Conservation (phyloP, 257 asterid species). For the Henckelia pumila region DNA sequence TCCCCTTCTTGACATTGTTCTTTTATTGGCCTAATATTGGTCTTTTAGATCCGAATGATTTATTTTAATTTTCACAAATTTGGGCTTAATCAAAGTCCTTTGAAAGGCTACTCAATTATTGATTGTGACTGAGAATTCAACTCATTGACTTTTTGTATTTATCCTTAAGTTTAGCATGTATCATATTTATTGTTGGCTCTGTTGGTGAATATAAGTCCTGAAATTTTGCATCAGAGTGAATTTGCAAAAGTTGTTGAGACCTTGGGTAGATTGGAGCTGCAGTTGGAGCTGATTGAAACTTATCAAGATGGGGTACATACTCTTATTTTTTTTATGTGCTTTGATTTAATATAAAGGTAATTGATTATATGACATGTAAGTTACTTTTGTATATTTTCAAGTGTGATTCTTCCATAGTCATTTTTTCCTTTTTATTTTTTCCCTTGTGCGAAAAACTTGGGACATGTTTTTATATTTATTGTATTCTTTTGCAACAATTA, state of each 20-base stretch:
- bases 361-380: not conserved
- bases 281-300: constrained; percentile 90
- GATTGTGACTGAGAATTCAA: constrained; percentile 11
- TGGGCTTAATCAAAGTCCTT: not conserved
- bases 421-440: too few species aligned
- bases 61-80: not conserved
- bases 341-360: not conserved
- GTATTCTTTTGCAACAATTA: not conserved
- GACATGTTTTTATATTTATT: not conserved
- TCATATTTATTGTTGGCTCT: constrained; percentile 16
- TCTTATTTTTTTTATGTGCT: constrained; percentile 18
- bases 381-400: constrained; percentile 5
- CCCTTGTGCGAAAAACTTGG: not conserved
- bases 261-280: constrained; percentile 79
- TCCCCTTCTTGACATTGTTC: not conserved
- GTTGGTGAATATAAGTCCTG: constrained; percentile 11
- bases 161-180: not conserved
- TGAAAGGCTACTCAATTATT: not conserved
- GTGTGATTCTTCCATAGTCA: not conserved
- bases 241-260: constrained; percentile 92
- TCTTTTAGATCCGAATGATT: not conserved
- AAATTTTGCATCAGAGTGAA: constrained; percentile 55
- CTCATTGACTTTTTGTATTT: constrained; percentile 6
- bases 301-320: constrained; percentile 85
- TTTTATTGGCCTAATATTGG: not conserved